Evolutionary conservation across 768 basidiomycete species (phyloP).

Genomic region (Hypholoma sublateritium): DNA sequence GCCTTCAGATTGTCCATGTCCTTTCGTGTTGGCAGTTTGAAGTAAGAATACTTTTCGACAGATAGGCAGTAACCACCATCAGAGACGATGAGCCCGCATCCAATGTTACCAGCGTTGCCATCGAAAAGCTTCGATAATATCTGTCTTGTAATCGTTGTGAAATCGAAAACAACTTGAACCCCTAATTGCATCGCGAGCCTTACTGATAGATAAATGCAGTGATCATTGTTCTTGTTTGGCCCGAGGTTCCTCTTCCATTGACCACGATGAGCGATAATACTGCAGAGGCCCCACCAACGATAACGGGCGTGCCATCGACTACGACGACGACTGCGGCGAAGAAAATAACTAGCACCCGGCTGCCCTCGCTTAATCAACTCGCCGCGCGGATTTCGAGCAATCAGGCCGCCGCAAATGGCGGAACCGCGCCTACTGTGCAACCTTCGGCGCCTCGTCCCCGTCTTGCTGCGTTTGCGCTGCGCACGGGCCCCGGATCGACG

Average conservation of each 20-base stretch:
- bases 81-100: background rate
- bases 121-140: background rate
- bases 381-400: slow-evolving; percentile 71
- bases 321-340: slow-evolving; percentile 14
- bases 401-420: slow-evolving; percentile 20
- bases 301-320: slow-evolving; percentile 8
- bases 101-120: background rate
- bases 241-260: slow-evolving; percentile 10
- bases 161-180: background rate
- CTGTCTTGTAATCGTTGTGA: background rate
- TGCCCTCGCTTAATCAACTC: slow-evolving; percentile 80
- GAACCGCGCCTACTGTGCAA: slow-evolving; percentile 19
- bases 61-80: background rate
- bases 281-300: slow-evolving; percentile 7
- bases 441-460: slow-evolving; percentile 58
- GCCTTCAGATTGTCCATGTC: too few species aligned
- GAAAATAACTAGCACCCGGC: slow-evolving; percentile 34
- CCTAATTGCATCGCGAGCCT: background rate
- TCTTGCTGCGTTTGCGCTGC: slow-evolving; percentile 69
- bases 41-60: too few species aligned
- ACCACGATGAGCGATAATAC: slow-evolving; percentile 22
- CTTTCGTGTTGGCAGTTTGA: too few species aligned
- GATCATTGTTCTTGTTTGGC: slow-evolving; percentile 3
- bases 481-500: slow-evolving; percentile 60
- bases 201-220: background rate